A percentile compares a stretch with the other conserved stretches of the same genome.
Evolutionary conservation across 2,329 filamentous ascomycete species (phyloP).

Genomic region (Ophiostoma australiae): DNA sequence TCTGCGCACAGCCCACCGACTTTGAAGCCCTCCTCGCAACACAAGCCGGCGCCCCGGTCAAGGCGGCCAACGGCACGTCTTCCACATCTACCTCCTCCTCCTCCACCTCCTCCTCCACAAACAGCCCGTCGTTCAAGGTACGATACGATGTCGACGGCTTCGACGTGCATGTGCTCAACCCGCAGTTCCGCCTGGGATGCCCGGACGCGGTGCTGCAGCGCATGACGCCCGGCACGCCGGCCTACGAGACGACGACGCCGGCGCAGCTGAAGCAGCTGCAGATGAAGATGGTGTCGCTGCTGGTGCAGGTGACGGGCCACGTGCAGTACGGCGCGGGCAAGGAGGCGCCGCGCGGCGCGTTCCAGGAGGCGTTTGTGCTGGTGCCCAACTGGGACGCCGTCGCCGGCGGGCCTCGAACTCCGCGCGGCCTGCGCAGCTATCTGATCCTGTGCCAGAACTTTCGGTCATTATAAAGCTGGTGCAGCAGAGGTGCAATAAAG

Average conservation of each 20-base stretch:
- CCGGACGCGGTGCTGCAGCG: constrained; percentile 40
- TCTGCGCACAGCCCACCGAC: constrained; percentile 56
- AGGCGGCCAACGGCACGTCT: constrained; percentile 17
- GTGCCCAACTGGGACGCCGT: constrained; percentile 64
- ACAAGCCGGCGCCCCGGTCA: constrained; percentile 48
- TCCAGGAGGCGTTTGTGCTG: constrained; percentile 75
- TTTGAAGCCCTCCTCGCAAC: constrained; percentile 65
- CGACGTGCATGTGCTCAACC: constrained; percentile 74
- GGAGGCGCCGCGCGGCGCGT: constrained; percentile 61
- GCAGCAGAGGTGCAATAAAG: not conserved
- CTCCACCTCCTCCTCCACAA: not conserved
- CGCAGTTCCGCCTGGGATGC: constrained; percentile 56
- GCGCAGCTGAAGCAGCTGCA: constrained; percentile 35
- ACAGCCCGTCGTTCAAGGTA: constrained; percentile 33
- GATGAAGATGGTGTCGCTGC: constrained; percentile 61
- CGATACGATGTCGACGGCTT: constrained; percentile 70
- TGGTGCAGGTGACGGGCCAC: constrained; percentile 68
- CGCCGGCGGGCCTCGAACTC: constrained; percentile 47
- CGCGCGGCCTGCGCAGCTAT: constrained; percentile 54
- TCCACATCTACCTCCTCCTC: constrained; percentile 9
- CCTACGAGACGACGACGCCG: constrained; percentile 34
- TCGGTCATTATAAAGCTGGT: constrained; percentile 25
- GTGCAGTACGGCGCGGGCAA: constrained; percentile 63
- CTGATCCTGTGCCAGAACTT: constrained; percentile 65
- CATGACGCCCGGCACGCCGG: constrained; percentile 22